phyloP scores from a whole-genome alignment of 768 basidiomycete genomes.

The Fomitopsis serialis region DNA sequence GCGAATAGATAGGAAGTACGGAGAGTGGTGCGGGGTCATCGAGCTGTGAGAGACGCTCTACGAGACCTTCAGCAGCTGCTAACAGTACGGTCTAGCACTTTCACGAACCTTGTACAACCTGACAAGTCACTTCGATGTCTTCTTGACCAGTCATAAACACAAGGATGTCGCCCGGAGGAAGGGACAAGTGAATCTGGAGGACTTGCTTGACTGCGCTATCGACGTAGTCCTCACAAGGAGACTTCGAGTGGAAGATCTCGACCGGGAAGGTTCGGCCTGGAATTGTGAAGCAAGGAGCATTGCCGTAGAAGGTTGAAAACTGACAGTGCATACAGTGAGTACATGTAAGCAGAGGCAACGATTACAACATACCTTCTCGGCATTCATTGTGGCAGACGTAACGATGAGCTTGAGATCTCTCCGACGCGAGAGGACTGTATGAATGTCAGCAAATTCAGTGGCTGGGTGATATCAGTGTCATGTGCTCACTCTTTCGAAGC shows the following conservation, averaged over 20 bases:
- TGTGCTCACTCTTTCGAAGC: slow-evolving; percentile 74
- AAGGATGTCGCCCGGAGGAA: slow-evolving; percentile 89
- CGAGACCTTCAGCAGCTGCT: not conserved
- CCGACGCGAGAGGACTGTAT: slow-evolving; percentile 64
- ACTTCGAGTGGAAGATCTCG: slow-evolving; percentile 92
- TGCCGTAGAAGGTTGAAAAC: slow-evolving; percentile 96
- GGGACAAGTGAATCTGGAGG: slow-evolving; percentile 90
- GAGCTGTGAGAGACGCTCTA: slow-evolving; percentile 89
- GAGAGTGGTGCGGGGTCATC: slow-evolving; percentile 85
- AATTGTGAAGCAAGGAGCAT: slow-evolving; percentile 92
- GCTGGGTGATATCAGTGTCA: too few relatives aligned
- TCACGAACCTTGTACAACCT: slow-evolving; percentile 77
- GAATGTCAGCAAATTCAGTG: not conserved
- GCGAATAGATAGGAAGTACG: slow-evolving; percentile 97
- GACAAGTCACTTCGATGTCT: slow-evolving; percentile 96
- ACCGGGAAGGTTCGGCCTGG: slow-evolving; percentile 95
- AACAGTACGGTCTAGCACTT: not conserved
- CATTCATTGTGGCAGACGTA: slow-evolving; percentile 99
- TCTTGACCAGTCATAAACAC: slow-evolving; percentile 99
- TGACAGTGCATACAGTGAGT: slow-evolving; percentile 25
- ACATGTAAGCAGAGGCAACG: not conserved
- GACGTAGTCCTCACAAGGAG: slow-evolving; percentile 98
- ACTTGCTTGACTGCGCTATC: slow-evolving; percentile 98
- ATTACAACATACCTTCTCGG: slow-evolving; percentile 88
- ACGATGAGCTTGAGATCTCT: slow-evolving; percentile 95